Evolutionary conservation across 768 basidiomycete species (phyloP).

Genomic region (Chlorophyllum brunneum): DNA sequence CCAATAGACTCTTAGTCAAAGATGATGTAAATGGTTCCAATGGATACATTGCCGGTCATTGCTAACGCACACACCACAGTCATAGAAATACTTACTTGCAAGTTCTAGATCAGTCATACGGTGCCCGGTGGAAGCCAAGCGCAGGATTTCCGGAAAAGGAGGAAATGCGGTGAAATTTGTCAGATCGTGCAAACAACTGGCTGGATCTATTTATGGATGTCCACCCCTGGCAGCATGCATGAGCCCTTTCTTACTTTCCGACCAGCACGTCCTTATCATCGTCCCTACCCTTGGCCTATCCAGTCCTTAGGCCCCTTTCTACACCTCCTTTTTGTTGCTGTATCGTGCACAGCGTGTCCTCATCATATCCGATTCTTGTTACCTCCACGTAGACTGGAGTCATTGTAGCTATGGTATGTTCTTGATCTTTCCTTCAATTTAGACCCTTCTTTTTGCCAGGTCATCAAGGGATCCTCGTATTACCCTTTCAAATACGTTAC

Average conservation of each 20-base stretch:
- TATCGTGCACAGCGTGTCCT: background rate
- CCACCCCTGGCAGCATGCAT: conserved; percentile 10
- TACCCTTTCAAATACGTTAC: too few species aligned
- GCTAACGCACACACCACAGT: background rate
- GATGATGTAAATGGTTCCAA: conserved; percentile 1
- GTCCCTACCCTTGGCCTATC: background rate
- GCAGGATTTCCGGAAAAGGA: conserved; percentile 16
- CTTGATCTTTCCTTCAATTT: conserved; percentile 11
- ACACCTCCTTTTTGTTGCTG: background rate
- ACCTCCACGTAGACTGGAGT: background rate
- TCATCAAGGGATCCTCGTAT: background rate
- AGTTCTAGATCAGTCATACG: too few species aligned
- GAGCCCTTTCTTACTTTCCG: conserved; percentile 6
- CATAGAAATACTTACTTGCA: background rate
- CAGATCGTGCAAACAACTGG: conserved; percentile 14
- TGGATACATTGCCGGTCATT: background rate
- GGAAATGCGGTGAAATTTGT: conserved; percentile 29
- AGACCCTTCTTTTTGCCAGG: background rate
- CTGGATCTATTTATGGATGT: conserved; percentile 15
- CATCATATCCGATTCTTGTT: background rate
- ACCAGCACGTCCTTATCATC: conserved; percentile 10
- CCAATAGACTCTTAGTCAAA: background rate
- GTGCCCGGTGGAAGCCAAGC: background rate
- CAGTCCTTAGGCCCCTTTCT: background rate
- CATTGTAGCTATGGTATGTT: background rate